Evolutionary conservation across 148 eudicot genomes (phyloP).

Genomic region (Dianthus caryophyllus): DNA sequence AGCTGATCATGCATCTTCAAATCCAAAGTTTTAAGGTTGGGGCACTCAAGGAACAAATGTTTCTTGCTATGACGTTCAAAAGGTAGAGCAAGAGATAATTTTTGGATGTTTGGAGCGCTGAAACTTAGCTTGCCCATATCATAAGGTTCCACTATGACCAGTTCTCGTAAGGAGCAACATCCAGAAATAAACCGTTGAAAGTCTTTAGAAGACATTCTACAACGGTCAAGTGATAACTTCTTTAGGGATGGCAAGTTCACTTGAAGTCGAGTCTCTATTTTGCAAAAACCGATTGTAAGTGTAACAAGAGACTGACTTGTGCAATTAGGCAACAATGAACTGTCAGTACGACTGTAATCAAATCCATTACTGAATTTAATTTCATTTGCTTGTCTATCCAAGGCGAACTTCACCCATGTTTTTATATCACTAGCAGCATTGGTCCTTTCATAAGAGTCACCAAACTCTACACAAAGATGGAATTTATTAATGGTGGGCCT

Average conservation of each 20-base stretch:
- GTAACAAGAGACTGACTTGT: not conserved
- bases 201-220: no score
- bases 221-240: not conserved
- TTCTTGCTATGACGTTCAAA: no score
- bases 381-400: not conserved
- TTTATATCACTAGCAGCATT: not conserved
- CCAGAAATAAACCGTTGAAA: no score
- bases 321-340: not conserved
- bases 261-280: not conserved
- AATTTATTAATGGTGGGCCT: not conserved
- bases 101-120: slow-evolving; percentile 2
- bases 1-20: not conserved
- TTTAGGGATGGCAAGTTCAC: not conserved
- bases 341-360: no score
- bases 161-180: slow-evolving; percentile 8
- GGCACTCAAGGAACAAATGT: not conserved
- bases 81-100: not conserved
- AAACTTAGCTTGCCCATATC: not conserved
- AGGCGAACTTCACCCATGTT: not conserved
- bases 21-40: not conserved
- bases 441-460: not conserved
- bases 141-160: not conserved
- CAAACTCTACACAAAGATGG: not conserved
- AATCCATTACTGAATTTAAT: no score
- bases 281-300: not conserved